These are phyloP conservation scores for Plasmodium chabaudi DNA, from an alignment of 169 alveolate species.

Conservation along the genomic window DNA sequence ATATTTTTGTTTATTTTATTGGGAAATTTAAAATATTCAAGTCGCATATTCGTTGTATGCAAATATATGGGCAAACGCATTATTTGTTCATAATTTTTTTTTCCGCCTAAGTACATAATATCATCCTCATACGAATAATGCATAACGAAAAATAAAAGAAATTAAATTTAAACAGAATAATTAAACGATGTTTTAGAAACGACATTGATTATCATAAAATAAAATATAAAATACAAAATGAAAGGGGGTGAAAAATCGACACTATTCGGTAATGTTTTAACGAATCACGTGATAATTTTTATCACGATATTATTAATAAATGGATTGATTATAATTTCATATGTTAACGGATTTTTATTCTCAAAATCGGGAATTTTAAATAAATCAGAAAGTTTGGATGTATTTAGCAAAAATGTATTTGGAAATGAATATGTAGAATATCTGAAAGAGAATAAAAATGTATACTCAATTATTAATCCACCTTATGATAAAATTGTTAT, in stretches of 20 bases:
- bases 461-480: constrained; percentile 66
- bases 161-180: too few relatives aligned
- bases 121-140: too few relatives aligned
- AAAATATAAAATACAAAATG: constrained; percentile 1
- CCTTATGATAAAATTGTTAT: constrained; percentile 74
- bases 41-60: too few relatives aligned
- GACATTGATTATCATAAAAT: too few relatives aligned
- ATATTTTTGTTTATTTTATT: too few relatives aligned
- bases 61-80: too few relatives aligned
- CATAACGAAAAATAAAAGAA: too few relatives aligned
- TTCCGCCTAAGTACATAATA: too few relatives aligned
- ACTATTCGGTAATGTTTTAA: constrained; percentile 6
- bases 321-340: constrained; percentile 33
- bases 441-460: constrained; percentile 30
- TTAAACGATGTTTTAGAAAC: too few relatives aligned
- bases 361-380: constrained; percentile 37
- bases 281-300: constrained; percentile 42
- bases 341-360: constrained; percentile 62
- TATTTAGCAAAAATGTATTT: constrained; percentile 52
- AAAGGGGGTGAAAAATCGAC: constrained; percentile 13
- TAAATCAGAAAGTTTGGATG: constrained; percentile 51
- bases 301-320: constrained; percentile 22
- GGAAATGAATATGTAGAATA: constrained; percentile 69
- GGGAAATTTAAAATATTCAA: too few relatives aligned
- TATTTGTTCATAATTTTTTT: too few relatives aligned